Percentiles rank a stretch among this genome's conserved stretches.
phyloP scores from a whole-genome alignment of 2,329 filamentous ascomycete species.

The Colletotrichum sublineola region DNA sequence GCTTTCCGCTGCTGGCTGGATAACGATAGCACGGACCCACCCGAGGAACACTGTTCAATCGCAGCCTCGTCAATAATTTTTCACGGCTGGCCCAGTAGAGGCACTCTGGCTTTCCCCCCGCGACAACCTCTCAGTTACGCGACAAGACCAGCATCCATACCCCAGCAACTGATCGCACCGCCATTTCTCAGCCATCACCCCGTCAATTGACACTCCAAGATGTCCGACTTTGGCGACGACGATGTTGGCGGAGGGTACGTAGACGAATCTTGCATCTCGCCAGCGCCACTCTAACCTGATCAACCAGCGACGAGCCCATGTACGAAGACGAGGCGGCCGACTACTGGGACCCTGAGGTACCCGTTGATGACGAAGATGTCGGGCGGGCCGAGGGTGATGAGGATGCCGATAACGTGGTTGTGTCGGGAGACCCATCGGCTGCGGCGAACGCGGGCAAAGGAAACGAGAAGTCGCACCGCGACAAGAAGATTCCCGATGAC shows the following conservation, averaged over 20 bases:
- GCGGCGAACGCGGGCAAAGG: conserved; percentile 67
- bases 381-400: conserved; percentile 66
- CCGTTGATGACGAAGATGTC: conserved; percentile 68
- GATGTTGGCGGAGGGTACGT: conserved; percentile 48
- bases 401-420: conserved; percentile 70
- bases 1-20: conserved; percentile 21
- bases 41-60: conserved; percentile 14
- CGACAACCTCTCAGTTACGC: conserved; percentile 27
- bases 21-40: conserved; percentile 34
- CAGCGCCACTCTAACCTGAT: conserved; percentile 21
- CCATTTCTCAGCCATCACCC: neutral
- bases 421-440: conserved; percentile 73
- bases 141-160: conserved; percentile 7
- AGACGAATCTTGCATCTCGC: conserved; percentile 27
- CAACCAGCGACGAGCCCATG: conserved; percentile 74
- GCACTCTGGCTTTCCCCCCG: conserved; percentile 19
- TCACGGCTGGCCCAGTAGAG: conserved; percentile 38
- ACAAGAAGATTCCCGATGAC: conserved; percentile 92
- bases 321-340: conserved; percentile 75
- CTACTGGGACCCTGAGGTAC: conserved; percentile 61
- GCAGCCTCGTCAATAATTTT: conserved; percentile 44
- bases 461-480: conserved; percentile 70
- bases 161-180: neutral
- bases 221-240: conserved; percentile 83
- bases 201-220: conserved; percentile 50